A percentile compares a stretch with the other conserved stretches of the same genome.
These are phyloP conservation scores for Fusarium sp. DNA, from an alignment of 2,329 filamentous ascomycete species.

Conservation along the genomic window DNA sequence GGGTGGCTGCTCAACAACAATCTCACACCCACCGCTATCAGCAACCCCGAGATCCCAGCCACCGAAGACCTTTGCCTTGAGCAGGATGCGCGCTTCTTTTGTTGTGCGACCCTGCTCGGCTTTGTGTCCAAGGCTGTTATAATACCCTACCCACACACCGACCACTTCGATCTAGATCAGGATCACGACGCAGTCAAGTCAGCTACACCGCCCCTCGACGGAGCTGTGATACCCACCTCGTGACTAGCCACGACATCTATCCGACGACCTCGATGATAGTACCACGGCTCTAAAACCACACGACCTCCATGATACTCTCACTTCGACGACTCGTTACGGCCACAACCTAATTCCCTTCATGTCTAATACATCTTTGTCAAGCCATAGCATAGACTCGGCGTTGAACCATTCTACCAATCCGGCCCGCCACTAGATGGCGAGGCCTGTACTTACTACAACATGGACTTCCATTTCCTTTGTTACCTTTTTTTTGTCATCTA, in stretches of 20 bases:
- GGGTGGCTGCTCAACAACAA: slow-evolving; percentile 61
- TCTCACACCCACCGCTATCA: slow-evolving; percentile 55
- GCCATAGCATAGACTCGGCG: slow-evolving; percentile 51
- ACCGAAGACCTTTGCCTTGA: slow-evolving; percentile 53
- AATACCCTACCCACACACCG: slow-evolving; percentile 1
- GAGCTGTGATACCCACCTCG: slow-evolving; percentile 18
- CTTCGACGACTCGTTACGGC: slow-evolving; percentile 41
- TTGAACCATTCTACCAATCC: slow-evolving; percentile 41
- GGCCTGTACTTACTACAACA: slow-evolving; percentile 45
- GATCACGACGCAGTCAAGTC: not conserved
- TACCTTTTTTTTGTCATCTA: slow-evolving; percentile 27
- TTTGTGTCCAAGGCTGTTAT: slow-evolving; percentile 9
- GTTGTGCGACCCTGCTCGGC: slow-evolving; percentile 27
- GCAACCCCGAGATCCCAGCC: slow-evolving; percentile 60
- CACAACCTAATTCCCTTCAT: slow-evolving; percentile 41
- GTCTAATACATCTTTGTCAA: slow-evolving; percentile 45
- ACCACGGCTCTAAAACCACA: slow-evolving; percentile 32
- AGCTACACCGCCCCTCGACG: not conserved
- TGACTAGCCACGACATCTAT: slow-evolving; percentile 31
- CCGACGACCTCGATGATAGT: slow-evolving; percentile 43
- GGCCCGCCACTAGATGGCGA: slow-evolving; percentile 30
- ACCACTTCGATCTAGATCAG: slow-evolving; percentile 10
- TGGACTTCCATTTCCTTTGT: slow-evolving; percentile 41
- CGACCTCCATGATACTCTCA: slow-evolving; percentile 42
- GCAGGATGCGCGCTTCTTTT: slow-evolving; percentile 28